Evolutionary conservation across 1,284 basidiomycete species (phyloP).

Genomic region (Rhodotorula mucilaginosa): DNA sequence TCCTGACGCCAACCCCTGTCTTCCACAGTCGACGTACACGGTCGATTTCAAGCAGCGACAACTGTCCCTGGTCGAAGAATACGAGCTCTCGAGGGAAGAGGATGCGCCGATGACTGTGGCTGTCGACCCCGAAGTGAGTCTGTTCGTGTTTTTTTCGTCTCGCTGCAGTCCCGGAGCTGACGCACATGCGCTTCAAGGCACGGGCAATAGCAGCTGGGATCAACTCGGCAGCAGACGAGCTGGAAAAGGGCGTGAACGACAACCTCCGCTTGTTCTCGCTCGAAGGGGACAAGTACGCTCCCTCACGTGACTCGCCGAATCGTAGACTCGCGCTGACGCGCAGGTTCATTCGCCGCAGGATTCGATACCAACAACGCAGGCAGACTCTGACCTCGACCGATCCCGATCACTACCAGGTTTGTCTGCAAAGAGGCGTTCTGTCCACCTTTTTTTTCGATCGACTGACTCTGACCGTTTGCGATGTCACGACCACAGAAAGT

Average conservation of each 20-base stretch:
- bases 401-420: conserved; percentile 76
- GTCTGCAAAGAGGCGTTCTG: background rate
- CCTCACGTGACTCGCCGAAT: too few relatives aligned
- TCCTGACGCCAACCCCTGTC: background rate
- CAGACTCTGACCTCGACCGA: conserved; percentile 63
- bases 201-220: conserved; percentile 62
- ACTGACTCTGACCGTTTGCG: background rate
- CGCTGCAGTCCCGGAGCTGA: background rate
- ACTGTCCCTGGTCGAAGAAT: conserved; percentile 64
- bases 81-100: conserved; percentile 72
- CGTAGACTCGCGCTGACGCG: background rate
- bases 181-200: background rate
- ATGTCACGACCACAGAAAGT: conserved; percentile 60
- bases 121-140: conserved; percentile 52
- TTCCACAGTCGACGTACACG: conserved; percentile 32
- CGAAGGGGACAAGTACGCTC: conserved; percentile 52
- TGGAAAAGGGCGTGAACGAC: conserved; percentile 68
- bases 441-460: background rate
- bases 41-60: conserved; percentile 41
- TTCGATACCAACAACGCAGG: conserved; percentile 57
- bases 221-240: conserved; percentile 66
- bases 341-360: conserved; percentile 45
- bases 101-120: conserved; percentile 94
- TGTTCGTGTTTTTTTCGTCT: background rate
- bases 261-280: conserved; percentile 74